Percentiles rank a stretch among this genome's conserved stretches.
Conservation (phyloP, 2,329 filamentous ascomycete genomes). For the Colletotrichum limetticola region DNA sequence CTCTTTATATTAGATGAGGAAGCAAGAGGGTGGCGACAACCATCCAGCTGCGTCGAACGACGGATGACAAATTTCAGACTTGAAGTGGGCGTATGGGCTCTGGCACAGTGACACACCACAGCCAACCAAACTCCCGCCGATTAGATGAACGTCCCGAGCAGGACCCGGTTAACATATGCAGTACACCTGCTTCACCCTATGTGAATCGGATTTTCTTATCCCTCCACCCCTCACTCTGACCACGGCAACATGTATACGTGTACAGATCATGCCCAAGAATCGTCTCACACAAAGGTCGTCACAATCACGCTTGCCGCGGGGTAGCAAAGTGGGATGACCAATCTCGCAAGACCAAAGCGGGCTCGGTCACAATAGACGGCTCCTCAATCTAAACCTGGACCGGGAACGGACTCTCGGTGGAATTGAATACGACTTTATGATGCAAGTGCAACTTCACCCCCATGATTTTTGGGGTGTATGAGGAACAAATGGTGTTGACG, state of each 20-base stretch:
- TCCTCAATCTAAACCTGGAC: not conserved
- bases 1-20: not conserved
- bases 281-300: too few relatives aligned
- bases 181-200: not conserved
- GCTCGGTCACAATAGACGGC: not conserved
- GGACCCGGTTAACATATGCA: not conserved
- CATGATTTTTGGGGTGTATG: not conserved
- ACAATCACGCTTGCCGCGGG: too few relatives aligned
- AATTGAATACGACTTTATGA: not conserved
- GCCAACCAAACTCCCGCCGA: not conserved
- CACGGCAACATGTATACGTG: not conserved
- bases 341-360: not conserved
- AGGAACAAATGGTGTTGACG: not conserved
- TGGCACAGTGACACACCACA: too few relatives aligned
- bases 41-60: not conserved
- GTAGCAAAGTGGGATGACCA: not conserved
- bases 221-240: not conserved
- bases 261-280: not conserved
- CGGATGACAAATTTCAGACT: not conserved
- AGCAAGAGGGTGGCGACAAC: not conserved
- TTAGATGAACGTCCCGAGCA: not conserved
- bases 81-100: too few relatives aligned
- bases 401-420: not conserved
- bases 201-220: not conserved
- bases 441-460: not conserved